Evolutionary conservation across 192 early-diverging fungal species (phyloP), one percentile per base, ranked within the genome.

Genomic region (Paraglomus brasilianum): DNA sequence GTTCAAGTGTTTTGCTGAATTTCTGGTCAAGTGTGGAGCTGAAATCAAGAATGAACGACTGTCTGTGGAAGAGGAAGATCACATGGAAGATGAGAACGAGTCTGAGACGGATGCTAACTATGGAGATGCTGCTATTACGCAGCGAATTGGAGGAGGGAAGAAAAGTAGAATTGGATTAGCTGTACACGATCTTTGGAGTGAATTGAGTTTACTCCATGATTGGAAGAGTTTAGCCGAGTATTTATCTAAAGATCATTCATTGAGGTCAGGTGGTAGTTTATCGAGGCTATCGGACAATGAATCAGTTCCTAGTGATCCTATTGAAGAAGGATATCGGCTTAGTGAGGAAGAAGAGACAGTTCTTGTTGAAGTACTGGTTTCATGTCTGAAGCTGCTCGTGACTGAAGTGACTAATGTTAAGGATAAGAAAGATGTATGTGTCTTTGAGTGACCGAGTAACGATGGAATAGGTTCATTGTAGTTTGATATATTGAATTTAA

Each of bases 311-410:
- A 19, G 13, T 3, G 40, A 24, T 50, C 30, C n/a, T 41, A 39
- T 81, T 50, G 73, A 78, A 15, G 73, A 75, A 2, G 71, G 65
- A 17, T 85, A 85, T 60, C 52, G 72, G 5, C 51, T 86, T 6
- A 79, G 71, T 14, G 78, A 84, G 3, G 75, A 79, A 5, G 81
- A 88, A 64, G 86, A 88, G 41, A 76, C 81, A n/a, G 58, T 81
- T 8, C 69, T 88, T 21, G 49, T 88, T 15, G 75, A 84, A 41
- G 75, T 80, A 9, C 76, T 82, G 67, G 72, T 82, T 4, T 70
- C 68, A 14, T 80, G 80, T 57, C 59, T 84, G 1, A 72, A 80
- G 24, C 43, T 75, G 45, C 76, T 48, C 6, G 43, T 80, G 39
- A n/a, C 47, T 7, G 75, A 75, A 13, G 69, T 70, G 9, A 30